phyloP scores from a whole-genome alignment of 176 grass and related monocot genomes.

The Elymus sibiricus region DNA sequence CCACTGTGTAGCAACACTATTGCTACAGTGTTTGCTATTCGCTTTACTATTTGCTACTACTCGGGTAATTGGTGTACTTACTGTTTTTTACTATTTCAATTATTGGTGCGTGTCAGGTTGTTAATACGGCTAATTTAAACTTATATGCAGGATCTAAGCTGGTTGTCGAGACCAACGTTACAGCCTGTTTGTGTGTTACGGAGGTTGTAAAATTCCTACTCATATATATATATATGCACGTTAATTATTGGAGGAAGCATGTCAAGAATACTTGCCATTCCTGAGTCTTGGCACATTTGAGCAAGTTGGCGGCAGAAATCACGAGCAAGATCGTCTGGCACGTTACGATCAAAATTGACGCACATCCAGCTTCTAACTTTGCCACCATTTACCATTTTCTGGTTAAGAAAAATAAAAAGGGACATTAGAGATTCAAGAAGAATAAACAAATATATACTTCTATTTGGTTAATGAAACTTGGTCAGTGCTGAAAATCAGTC shows the following conservation, averaged over 20 bases:
- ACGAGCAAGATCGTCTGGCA: conserved; percentile 52
- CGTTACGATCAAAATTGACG: conserved; percentile 71
- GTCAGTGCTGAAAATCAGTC: background rate
- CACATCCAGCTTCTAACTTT: conserved; percentile 75
- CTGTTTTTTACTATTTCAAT: too few relatives aligned
- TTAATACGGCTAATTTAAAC: too few relatives aligned
- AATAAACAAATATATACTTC: background rate
- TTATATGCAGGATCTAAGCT: too few relatives aligned
- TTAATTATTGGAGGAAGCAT: conserved; percentile 6
- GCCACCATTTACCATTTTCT: conserved; percentile 95
- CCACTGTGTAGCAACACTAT: too few relatives aligned
- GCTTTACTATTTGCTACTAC: too few relatives aligned
- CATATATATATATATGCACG: too few relatives aligned
- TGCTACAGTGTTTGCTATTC: too few relatives aligned
- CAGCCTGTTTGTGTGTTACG: too few relatives aligned
- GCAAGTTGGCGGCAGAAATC: conserved; percentile 76
- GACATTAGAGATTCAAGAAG: background rate
- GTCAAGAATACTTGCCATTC: conserved; percentile 60
- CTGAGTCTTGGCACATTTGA: conserved; percentile 78
- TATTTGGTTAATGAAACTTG: conserved; percentile 8
- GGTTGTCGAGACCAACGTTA: too few relatives aligned
- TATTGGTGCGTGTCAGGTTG: too few relatives aligned
- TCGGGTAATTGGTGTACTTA: too few relatives aligned
- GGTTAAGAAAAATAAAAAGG: conserved; percentile 10
- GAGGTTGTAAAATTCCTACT: too few relatives aligned